These are phyloP conservation scores for Alternaria sp. DNA, from an alignment of 2,329 filamentous ascomycete genomes.

Conservation along the genomic window DNA sequence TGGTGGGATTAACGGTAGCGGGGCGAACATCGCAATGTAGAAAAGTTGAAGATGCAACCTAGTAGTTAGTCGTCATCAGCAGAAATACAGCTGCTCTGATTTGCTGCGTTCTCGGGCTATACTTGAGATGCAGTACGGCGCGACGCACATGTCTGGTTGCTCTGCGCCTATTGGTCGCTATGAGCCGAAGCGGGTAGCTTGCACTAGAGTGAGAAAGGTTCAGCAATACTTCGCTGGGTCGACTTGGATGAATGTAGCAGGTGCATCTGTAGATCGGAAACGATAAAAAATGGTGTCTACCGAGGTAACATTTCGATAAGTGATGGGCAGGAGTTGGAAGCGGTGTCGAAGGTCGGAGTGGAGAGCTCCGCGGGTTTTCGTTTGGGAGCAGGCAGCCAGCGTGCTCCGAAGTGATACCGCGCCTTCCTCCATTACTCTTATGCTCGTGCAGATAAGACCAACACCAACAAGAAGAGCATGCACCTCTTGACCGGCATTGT, in stretches of 20 bases:
- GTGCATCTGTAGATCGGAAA: constrained; percentile 38
- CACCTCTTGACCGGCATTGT: neutral
- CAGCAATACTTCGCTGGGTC: neutral
- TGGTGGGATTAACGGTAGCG: neutral
- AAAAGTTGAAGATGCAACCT: neutral
- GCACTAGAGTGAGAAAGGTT: constrained; percentile 4
- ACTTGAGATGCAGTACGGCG: neutral
- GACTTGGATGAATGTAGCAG: constrained; percentile 10
- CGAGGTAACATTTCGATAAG: constrained; percentile 3
- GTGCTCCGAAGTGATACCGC: neutral
- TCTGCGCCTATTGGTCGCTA: constrained; percentile 8
- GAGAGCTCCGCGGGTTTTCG: neutral
- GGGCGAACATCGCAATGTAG: constrained; percentile 3
- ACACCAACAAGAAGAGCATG: neutral
- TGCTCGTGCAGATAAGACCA: neutral
- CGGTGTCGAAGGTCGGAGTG: neutral
- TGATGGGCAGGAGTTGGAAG: neutral
- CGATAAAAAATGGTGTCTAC: constrained; percentile 47
- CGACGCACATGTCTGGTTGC: constrained; percentile 11
- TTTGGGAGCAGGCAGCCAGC: neutral
- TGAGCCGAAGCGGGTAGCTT: neutral
- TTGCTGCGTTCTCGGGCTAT: constrained; percentile 1
- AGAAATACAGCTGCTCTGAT: constrained; percentile 6
- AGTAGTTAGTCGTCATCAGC: constrained; percentile 10
- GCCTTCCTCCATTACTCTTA: neutral